Evolutionary conservation across 768 basidiomycete genomes (phyloP).

Genomic region (Tephrocybe sp.): DNA sequence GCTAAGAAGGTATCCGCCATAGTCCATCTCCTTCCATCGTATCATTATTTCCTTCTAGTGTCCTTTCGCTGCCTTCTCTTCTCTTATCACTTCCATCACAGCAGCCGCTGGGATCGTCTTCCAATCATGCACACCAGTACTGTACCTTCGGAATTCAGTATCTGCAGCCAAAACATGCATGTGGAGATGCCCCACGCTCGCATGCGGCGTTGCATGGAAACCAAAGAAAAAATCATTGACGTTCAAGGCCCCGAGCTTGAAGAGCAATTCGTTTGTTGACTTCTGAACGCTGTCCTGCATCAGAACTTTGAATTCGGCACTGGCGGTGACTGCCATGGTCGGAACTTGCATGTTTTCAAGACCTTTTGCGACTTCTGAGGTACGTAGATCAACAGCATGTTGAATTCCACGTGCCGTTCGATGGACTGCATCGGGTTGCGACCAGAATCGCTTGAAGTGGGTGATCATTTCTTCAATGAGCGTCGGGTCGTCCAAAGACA

Average conservation of each 20-base stretch:
- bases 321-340: not conserved
- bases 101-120: conserved; percentile 14
- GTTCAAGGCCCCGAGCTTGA: not conserved
- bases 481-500: conserved; percentile 4
- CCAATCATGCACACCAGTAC: conserved; percentile 13
- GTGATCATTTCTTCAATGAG: conserved; percentile 14
- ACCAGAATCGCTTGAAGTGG: conserved; percentile 12
- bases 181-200: conserved; percentile 16
- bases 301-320: not conserved
- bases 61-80: not conserved
- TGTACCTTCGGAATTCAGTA: conserved; percentile 6
- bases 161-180: conserved; percentile 13
- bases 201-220: conserved; percentile 13
- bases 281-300: not conserved
- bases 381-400: conserved; percentile 1
- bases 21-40: too few species aligned
- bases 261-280: not conserved
- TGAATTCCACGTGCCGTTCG: conserved; percentile 4
- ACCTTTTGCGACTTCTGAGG: not conserved
- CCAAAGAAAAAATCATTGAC: conserved; percentile 3
- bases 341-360: not conserved
- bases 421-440: not conserved
- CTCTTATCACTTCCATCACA: conserved; percentile 1
- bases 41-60: too few species aligned
- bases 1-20: too few species aligned